These are phyloP conservation scores for Umbellularia californica DNA, from an alignment of 164 flowering plant species.

Conservation along the genomic window DNA sequence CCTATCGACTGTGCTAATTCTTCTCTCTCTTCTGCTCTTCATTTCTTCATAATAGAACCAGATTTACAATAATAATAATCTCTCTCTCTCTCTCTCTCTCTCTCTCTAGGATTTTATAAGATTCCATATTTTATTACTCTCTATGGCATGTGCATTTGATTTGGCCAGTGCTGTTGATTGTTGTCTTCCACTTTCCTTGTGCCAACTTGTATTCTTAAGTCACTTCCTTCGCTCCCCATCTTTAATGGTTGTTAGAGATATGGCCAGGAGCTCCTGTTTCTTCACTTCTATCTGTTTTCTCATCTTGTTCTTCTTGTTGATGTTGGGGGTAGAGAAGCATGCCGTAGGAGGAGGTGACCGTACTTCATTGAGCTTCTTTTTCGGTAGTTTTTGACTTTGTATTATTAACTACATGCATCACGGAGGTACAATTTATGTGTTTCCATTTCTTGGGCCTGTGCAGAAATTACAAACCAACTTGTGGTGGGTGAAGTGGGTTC, in stretches of 20 bases:
- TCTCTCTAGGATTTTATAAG: too few species aligned
- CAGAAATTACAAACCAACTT: not conserved
- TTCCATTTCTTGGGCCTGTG: not conserved
- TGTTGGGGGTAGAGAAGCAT: not conserved
- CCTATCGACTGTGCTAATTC: not conserved
- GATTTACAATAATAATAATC: not conserved
- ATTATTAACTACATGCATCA: not conserved
- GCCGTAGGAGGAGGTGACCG: not conserved
- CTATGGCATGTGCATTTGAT: not conserved
- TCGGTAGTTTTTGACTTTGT: not conserved
- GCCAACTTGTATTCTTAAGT: not conserved
- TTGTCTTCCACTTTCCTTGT: not conserved
- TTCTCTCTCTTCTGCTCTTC: not conserved
- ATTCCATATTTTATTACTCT: not conserved
- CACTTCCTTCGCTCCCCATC: not conserved
- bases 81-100: not conserved
- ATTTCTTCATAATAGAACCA: not conserved
- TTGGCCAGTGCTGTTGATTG: not conserved
- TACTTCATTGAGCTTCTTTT: not conserved
- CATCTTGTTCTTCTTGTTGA: not conserved
- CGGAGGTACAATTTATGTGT: not conserved
- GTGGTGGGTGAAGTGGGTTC: slow-evolving; percentile 2
- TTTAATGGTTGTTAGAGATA: not conserved
- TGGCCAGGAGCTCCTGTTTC: not conserved
- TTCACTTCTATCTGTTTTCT: not conserved